Conservation (phyloP, 495 filamentous ascomycete species). For the Aspergillus ostianus region DNA sequence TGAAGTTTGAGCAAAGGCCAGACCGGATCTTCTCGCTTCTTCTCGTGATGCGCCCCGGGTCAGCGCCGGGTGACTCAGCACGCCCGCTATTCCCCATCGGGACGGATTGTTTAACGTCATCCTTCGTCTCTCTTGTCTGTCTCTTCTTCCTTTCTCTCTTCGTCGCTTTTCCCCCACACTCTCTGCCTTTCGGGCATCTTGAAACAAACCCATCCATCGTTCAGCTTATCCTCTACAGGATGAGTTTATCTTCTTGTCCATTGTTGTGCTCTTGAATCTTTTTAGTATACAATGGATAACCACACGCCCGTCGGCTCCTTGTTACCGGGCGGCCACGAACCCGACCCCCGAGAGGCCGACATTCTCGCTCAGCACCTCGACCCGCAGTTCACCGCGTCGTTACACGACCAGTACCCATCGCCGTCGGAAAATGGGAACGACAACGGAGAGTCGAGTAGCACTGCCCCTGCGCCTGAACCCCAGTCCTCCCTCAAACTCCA, state of each 20-base stretch:
- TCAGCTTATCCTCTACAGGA: not conserved
- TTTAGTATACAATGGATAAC: not conserved
- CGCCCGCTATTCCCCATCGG: not conserved
- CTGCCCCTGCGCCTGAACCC: constrained; percentile 16
- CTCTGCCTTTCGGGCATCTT: not conserved
- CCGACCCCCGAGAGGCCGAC: constrained; percentile 20
- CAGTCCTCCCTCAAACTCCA: constrained; percentile 62
- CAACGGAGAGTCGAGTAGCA: not conserved
- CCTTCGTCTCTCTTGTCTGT: not conserved
- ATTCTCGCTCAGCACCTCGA: constrained; percentile 40
- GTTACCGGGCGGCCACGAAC: not conserved
- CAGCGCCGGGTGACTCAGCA: not conserved
- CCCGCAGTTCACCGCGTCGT: constrained; percentile 36
- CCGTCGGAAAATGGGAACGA: not conserved
- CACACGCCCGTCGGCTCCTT: not conserved
- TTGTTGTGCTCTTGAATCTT: not conserved
- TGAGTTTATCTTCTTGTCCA: not conserved
- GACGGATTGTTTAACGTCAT: not conserved
- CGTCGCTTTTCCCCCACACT: not conserved
- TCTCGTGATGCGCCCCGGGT: not conserved
- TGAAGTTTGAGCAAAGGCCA: too few species aligned
- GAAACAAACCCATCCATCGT: not conserved
- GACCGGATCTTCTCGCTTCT: not conserved
- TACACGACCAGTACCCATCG: constrained; percentile 7
- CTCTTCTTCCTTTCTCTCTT: not conserved